Percentiles rank a stretch among this genome's conserved stretches.
These are phyloP conservation scores for Fusarium nanum DNA, from an alignment of 2,329 filamentous ascomycete genomes.

Conservation along the genomic window DNA sequence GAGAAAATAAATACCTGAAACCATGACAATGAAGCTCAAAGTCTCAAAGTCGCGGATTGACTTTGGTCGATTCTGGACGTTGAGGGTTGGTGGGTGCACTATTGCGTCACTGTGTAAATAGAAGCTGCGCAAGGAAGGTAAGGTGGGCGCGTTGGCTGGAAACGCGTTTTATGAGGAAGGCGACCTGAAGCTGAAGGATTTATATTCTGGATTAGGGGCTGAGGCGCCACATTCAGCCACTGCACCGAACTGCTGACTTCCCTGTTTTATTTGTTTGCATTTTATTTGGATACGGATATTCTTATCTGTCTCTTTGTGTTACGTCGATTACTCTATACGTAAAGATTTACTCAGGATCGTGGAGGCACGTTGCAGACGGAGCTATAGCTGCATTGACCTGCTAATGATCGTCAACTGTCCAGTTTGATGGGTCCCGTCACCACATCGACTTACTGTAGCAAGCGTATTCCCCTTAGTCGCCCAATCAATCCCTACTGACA, in stretches of 20 bases:
- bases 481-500: neutral
- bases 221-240: conserved; percentile 37
- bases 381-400: neutral
- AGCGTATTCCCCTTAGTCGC: neutral
- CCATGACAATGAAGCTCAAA: conserved; percentile 14
- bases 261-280: neutral
- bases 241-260: conserved; percentile 12
- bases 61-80: conserved; percentile 10
- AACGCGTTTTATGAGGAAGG: conserved; percentile 30
- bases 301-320: neutral
- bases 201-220: conserved; percentile 21
- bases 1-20: conserved; percentile 24
- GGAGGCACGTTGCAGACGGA: neutral
- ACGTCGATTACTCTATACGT: neutral
- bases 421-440: neutral
- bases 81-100: conserved; percentile 12
- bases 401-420: neutral
- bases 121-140: conserved; percentile 36
- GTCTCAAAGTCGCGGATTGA: conserved; percentile 20
- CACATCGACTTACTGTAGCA: neutral
- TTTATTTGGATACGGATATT: neutral
- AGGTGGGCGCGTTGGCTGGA: conserved; percentile 33
- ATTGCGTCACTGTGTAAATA: conserved; percentile 40
- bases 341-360: neutral
- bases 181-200: neutral